Percentiles rank a stretch among this genome's conserved stretches.
Evolutionary conservation across 805 yeast genomes (phyloP).

Genomic region (Cyberlindnera americana): DNA sequence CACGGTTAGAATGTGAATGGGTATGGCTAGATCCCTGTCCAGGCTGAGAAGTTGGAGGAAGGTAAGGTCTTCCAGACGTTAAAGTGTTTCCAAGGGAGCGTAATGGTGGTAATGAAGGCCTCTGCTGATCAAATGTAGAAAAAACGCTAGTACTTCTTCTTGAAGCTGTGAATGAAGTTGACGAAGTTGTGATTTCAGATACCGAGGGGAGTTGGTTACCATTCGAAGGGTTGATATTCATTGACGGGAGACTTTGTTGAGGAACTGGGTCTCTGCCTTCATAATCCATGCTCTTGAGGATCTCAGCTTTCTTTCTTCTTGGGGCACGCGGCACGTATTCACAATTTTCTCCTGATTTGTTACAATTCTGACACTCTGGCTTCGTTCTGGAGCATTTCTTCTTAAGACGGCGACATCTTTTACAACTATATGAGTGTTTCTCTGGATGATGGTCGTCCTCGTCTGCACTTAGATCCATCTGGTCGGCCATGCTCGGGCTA

Average conservation of each 20-base stretch:
- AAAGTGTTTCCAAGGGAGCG: slow-evolving; percentile 5
- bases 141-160: background rate
- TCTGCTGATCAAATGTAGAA: slow-evolving; percentile 2
- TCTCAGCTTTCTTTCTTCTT: slow-evolving; percentile 34
- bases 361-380: slow-evolving; percentile 44
- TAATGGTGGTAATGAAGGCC: slow-evolving; percentile 13
- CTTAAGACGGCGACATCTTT: slow-evolving; percentile 45
- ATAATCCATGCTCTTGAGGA: slow-evolving; percentile 25
- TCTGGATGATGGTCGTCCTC: slow-evolving; percentile 7
- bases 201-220: slow-evolving; percentile 6
- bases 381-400: slow-evolving; percentile 45
- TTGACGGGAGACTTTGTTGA: slow-evolving; percentile 1
- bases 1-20: background rate
- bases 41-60: slow-evolving; percentile 6
- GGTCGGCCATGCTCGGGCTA: slow-evolving; percentile 1
- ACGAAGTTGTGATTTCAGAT: slow-evolving; percentile 4
- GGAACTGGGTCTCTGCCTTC: slow-evolving; percentile 3
- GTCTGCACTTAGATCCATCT: slow-evolving; percentile 5
- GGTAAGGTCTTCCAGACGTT: background rate
- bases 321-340: slow-evolving; percentile 42
- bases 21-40: background rate
- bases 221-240: background rate
- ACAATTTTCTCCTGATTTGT: slow-evolving; percentile 36
- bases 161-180: background rate
- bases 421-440: slow-evolving; percentile 36